Base-by-base conservation (phyloP, 2,329 filamentous ascomycete genomes). In the Trichoderma endophyticum region DNA sequence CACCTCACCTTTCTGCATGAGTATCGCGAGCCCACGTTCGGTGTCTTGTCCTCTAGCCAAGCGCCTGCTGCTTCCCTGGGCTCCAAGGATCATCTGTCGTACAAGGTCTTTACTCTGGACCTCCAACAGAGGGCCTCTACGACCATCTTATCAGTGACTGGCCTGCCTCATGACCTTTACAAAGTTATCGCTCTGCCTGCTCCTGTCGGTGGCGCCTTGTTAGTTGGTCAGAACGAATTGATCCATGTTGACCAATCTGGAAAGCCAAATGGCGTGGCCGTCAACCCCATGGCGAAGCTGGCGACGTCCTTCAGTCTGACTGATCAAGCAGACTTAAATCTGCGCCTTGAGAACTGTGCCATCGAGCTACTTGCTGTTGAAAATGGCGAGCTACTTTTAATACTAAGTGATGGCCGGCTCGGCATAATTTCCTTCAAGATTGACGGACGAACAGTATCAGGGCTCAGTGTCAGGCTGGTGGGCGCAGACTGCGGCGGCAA, bases 11-110 rank as follows among this genome's bases (percentile, higher is more conserved):
- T 99, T 81, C 85, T 99, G 75, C 90, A 98, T 86, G 95, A 98
- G 84, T 99, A 99, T 82, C 91, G 96, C 81, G 96, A 98, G 82
- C 95, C 96, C 14, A 99, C 96, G 0, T 97, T 99, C 83, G 96
- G 95, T 71, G 95, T 99, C 73, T 86, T 99, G 56, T 96, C 94
- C 61, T 93, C 95, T 1, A 91, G 90, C 67, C 85, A 89, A 74
- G 86, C 91, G 43, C 89, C 91, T 15, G 95, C 94, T n/a, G 86
- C 87, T 70, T 91, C 93, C 3, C 85, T 98, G 68, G 92, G 94
- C 77, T 89, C 94, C 75, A 96, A 92, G 78, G 96, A 99, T 79
- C 89, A 93, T 76, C 85, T 97, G 62, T 92, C 91, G 21, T 99
- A 98, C 83, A 94, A 94, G 78, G 95, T 99, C 73, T 97, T 98